These are phyloP conservation scores for Kernera saxatilis DNA, from an alignment of 345 rosid genomes.

Conservation along the genomic window DNA sequence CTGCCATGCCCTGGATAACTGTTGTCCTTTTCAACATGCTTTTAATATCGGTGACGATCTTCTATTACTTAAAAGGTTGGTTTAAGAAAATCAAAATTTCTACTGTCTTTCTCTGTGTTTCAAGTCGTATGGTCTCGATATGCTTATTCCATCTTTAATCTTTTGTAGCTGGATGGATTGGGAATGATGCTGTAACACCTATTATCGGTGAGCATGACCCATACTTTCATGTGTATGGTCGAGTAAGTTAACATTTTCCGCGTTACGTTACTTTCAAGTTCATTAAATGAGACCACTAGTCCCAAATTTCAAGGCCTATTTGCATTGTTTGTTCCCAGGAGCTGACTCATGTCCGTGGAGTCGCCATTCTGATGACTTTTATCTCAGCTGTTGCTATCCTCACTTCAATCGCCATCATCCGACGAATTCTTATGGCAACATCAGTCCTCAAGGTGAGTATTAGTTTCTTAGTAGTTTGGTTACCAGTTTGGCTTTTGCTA, in stretches of 20 bases:
- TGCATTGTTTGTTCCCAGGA: constrained; percentile 50
- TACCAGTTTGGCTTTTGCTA: constrained; percentile 2
- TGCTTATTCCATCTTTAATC: not conserved
- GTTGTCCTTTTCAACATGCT: constrained; percentile 79
- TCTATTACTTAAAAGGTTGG: constrained; percentile 81
- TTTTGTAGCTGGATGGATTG: constrained; percentile 88
- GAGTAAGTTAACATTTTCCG: constrained; percentile 48
- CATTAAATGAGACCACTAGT: not conserved
- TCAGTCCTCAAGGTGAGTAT: constrained; percentile 87
- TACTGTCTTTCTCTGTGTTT: not conserved
- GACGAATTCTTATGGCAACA: constrained; percentile 92
- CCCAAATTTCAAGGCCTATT: not conserved
- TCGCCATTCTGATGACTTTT: constrained; percentile 73
- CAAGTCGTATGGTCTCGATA: not conserved
- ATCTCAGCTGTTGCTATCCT: constrained; percentile 69
- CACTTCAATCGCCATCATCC: constrained; percentile 85
- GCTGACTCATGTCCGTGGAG: constrained; percentile 67
- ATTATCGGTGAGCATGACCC: constrained; percentile 86
- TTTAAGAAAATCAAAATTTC: not conserved
- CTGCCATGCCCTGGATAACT: constrained; percentile 98
- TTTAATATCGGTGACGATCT: constrained; percentile 71
- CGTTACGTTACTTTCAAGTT: not conserved
- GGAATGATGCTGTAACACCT: constrained; percentile 84
- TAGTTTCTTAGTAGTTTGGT: not conserved
- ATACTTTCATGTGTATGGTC: constrained; percentile 65